A percentile compares a stretch with the other conserved stretches of the same genome.
phyloP scores from a whole-genome alignment of 805 yeast genomes.

The Candida pini region DNA sequence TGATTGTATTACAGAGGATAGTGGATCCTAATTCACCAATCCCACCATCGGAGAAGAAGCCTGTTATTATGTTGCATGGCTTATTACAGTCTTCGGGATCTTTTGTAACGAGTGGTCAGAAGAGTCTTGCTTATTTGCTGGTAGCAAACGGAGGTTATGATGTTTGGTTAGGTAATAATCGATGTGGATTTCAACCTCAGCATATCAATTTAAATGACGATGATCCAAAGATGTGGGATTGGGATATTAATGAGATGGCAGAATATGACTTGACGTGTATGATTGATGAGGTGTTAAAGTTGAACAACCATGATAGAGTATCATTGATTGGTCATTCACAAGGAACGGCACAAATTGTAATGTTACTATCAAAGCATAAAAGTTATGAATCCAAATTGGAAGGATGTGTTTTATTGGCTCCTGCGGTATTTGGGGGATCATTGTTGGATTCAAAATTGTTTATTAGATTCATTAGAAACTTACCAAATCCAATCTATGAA shows the following conservation, averaged over 20 bases:
- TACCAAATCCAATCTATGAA: constrained; percentile 40
- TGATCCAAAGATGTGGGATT: constrained; percentile 73
- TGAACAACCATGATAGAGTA: constrained; percentile 35
- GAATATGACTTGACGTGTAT: constrained; percentile 70
- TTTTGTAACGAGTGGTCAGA: constrained; percentile 74
- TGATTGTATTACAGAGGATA: constrained; percentile 59
- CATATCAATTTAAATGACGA: constrained; percentile 44
- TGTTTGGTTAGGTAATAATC: constrained; percentile 87
- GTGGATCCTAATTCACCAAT: constrained; percentile 36
- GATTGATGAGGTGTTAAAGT: constrained; percentile 50
- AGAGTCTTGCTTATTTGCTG: constrained; percentile 63
- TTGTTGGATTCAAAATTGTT: constrained; percentile 58
- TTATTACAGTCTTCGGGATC: constrained; percentile 84
- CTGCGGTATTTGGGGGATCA: constrained; percentile 87
- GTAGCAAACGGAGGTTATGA: constrained; percentile 62
- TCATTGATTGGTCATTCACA: constrained; percentile 82
- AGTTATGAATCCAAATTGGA: constrained; percentile 47
- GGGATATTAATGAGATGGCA: constrained; percentile 88
- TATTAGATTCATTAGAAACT: constrained; percentile 53
- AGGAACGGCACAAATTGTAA: constrained; percentile 83
- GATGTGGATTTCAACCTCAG: constrained; percentile 77
- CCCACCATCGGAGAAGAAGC: constrained; percentile 29
- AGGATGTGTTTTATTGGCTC: constrained; percentile 73
- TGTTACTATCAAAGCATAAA: constrained; percentile 51
- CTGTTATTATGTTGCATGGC: constrained; percentile 80